Evolutionary conservation across 2,329 filamentous ascomycete genomes (phyloP).

Genomic region (Teratosphaeria destructans): DNA sequence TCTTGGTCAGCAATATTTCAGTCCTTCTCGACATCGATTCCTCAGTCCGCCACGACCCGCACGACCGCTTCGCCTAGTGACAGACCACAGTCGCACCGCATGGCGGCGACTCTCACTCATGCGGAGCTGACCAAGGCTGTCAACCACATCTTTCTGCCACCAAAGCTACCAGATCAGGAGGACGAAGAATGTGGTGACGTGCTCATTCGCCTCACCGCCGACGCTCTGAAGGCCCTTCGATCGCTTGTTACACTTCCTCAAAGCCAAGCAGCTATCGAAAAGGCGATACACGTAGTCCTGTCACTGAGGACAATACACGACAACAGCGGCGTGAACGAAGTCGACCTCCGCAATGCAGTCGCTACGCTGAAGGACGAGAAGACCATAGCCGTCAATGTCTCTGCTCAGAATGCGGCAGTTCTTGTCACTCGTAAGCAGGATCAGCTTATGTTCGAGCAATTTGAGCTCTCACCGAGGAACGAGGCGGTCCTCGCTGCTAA

Average conservation of each 20-base stretch:
- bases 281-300: neutral
- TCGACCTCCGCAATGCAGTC: neutral
- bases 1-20: too few species aligned
- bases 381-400: slow-evolving; percentile 3
- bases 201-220: neutral
- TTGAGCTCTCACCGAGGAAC: slow-evolving; percentile 48
- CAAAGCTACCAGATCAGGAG: slow-evolving; percentile 27
- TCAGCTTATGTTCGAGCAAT: slow-evolving; percentile 45
- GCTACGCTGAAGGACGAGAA: neutral
- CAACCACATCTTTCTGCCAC: slow-evolving; percentile 37
- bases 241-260: neutral
- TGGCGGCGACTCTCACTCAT: neutral
- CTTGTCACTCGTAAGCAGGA: slow-evolving; percentile 12
- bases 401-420: slow-evolving; percentile 15
- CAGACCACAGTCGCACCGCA: too few species aligned
- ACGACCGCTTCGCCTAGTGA: too few species aligned
- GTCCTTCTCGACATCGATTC: too few species aligned
- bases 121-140: slow-evolving; percentile 4
- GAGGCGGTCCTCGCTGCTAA: slow-evolving; percentile 43
- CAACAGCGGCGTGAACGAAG: neutral
- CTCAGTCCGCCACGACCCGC: too few species aligned
- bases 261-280: neutral
- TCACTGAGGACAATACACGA: neutral
- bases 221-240: neutral
- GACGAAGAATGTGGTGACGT: slow-evolving; percentile 17